Percentiles rank a stretch among this genome's conserved stretches.
Conservation (phyloP, 805 yeast species). For the Hanseniaspora jakobsenii region DNA sequence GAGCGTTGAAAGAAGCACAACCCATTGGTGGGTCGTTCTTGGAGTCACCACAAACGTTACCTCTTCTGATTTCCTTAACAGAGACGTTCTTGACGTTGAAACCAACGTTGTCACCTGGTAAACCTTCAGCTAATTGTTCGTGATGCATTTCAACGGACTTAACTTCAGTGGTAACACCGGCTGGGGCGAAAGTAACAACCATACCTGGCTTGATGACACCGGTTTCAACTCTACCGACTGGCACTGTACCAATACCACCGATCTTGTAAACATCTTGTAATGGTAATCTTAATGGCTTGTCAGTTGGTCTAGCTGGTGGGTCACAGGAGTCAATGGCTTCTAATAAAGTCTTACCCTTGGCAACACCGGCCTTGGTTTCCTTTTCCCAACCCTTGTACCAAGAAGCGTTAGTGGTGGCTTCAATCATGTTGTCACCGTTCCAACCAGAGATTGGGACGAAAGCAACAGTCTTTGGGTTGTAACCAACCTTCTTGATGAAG, state of each 20-base stretch:
- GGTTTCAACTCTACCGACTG: conserved; percentile 89
- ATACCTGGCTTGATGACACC: conserved; percentile 86
- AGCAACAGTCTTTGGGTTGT: conserved; percentile 68
- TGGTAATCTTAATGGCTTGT: conserved; percentile 81
- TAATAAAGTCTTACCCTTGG: conserved; percentile 69
- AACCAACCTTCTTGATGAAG: conserved; percentile 78
- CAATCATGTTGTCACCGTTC: conserved; percentile 91
- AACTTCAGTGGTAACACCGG: conserved; percentile 81
- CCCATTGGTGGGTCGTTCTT: conserved; percentile 80
- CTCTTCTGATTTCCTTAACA: conserved; percentile 81
- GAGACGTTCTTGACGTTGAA: conserved; percentile 86
- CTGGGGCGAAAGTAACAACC: conserved; percentile 82
- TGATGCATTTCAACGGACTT: conserved; percentile 85
- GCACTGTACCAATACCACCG: conserved; percentile 86
- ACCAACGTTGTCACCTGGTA: conserved; percentile 87
- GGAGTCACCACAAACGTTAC: conserved; percentile 87
- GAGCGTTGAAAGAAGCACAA: conserved; percentile 70
- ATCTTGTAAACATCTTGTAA: conserved; percentile 87
- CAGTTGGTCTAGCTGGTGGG: conserved; percentile 70
- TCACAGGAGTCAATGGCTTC: conserved; percentile 77
- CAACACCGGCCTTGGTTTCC: conserved; percentile 61
- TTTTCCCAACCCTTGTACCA: conserved; percentile 82
- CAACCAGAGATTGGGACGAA: conserved; percentile 89
- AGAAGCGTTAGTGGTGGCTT: conserved; percentile 66
- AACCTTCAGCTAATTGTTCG: conserved; percentile 65